Evolutionary conservation across 768 basidiomycete genomes (phyloP).

Genomic region (Heimioporus sp.): DNA sequence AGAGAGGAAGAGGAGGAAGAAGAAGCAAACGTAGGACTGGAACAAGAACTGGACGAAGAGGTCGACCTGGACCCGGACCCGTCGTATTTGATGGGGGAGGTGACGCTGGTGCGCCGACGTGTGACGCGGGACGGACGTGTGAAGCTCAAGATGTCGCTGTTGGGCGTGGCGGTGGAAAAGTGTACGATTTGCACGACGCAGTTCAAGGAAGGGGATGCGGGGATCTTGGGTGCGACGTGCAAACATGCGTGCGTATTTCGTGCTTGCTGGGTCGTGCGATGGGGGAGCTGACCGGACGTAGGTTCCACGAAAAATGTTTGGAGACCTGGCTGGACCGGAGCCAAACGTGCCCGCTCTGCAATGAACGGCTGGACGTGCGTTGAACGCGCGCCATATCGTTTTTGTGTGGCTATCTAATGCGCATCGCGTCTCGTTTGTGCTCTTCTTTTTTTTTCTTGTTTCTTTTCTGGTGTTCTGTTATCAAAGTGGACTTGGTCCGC

Average conservation of each 20-base stretch:
- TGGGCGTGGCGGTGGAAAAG: constrained; percentile 62
- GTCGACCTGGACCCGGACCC: neutral
- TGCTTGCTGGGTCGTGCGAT: neutral
- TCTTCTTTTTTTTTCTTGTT: neutral
- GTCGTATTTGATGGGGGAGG: constrained; percentile 36
- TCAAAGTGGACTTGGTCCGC: constrained; percentile 13
- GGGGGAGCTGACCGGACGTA: constrained; percentile 11
- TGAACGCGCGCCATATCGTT: neutral
- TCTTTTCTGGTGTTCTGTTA: neutral
- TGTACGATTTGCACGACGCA: constrained; percentile 74
- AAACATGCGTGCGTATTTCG: constrained; percentile 47
- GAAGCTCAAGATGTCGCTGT: constrained; percentile 65
- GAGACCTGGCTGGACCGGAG: constrained; percentile 58
- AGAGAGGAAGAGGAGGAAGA: neutral
- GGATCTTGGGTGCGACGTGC: constrained; percentile 55
- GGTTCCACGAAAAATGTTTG: constrained; percentile 65
- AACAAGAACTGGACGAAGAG: neutral
- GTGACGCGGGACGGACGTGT: constrained; percentile 61
- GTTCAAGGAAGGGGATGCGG: constrained; percentile 59
- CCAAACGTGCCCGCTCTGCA: constrained; percentile 65
- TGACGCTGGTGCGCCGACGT: constrained; percentile 60
- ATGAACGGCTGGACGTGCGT: constrained; percentile 40
- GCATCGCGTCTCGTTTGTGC: neutral
- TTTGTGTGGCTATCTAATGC: too few species aligned
- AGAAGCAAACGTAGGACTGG: neutral